A percentile compares a stretch with the other conserved stretches of the same genome.
These are phyloP conservation scores for Diaporthe sp. DNA, from an alignment of 2,329 filamentous ascomycete species.

Conservation along the genomic window DNA sequence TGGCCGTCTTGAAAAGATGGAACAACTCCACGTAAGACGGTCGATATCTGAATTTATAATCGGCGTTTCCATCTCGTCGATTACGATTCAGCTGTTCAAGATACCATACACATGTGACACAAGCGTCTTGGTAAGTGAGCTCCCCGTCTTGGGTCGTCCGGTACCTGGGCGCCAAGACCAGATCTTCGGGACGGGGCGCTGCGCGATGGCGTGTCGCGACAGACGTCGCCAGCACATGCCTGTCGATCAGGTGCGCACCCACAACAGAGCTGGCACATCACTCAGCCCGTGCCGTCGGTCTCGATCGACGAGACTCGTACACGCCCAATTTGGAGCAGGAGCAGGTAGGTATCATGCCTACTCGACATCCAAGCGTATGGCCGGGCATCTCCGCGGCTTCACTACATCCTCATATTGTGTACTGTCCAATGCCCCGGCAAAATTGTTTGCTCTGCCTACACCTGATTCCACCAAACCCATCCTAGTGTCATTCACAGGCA, in stretches of 20 bases:
- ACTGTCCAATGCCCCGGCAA: neutral
- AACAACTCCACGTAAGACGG: neutral
- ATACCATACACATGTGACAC: neutral
- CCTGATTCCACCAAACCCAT: neutral
- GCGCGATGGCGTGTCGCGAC: neutral
- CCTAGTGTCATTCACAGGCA: neutral
- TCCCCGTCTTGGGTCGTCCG: conserved; percentile 10
- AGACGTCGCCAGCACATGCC: neutral
- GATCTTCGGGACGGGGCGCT: conserved; percentile 19
- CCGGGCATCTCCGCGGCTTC: neutral
- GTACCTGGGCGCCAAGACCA: conserved; percentile 20
- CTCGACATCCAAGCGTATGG: neutral
- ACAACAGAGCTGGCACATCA: neutral
- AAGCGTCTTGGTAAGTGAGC: conserved; percentile 2
- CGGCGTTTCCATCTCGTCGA: neutral
- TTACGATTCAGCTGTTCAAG: neutral
- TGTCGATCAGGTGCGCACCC: neutral
- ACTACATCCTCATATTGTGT: neutral
- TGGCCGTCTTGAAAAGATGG: neutral
- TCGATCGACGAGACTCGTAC: neutral
- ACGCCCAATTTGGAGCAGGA: neutral
- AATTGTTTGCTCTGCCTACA: neutral
- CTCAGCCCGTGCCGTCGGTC: neutral
- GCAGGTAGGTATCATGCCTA: neutral
- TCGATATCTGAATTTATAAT: neutral